A percentile compares a stretch with the other conserved stretches of the same genome.
Evolutionary conservation across 768 basidiomycete species (phyloP).

Genomic region (Tylopilus subfusipes): DNA sequence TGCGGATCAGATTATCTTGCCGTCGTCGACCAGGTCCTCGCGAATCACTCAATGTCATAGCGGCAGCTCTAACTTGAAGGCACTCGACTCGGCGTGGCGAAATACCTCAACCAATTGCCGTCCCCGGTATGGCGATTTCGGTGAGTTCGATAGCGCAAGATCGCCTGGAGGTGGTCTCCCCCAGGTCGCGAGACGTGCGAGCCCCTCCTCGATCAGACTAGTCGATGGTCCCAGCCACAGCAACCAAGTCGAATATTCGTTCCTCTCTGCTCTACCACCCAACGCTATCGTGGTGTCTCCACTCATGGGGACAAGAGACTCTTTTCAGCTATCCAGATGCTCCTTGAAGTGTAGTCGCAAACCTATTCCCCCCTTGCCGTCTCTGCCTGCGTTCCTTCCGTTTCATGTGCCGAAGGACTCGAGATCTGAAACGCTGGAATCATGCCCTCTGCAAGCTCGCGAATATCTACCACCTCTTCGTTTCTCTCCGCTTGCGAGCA

Average conservation of each 20-base stretch:
- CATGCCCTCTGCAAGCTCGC: not conserved
- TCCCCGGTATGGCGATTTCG: constrained; percentile 1
- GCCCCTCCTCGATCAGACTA: constrained; percentile 26
- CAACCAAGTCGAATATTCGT: constrained; percentile 19
- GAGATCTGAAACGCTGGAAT: not conserved
- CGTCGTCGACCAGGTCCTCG: not conserved
- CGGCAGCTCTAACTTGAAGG: not conserved
- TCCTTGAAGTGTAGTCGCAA: constrained; percentile 12
- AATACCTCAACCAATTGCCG: not conserved
- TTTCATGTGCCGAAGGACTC: not conserved
- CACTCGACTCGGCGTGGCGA: not conserved
- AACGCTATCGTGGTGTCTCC: constrained; percentile 17
- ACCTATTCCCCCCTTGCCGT: constrained; percentile 20
- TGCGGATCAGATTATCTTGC: not conserved
- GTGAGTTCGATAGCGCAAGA: not conserved
- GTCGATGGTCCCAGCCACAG: constrained; percentile 14
- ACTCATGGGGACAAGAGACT: constrained; percentile 25
- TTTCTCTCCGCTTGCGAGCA: constrained; percentile 20
- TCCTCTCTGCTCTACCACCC: constrained; percentile 25
- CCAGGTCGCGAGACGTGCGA: constrained; percentile 6
- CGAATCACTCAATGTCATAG: not conserved
- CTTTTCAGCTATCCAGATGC: constrained; percentile 25
- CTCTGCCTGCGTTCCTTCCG: constrained; percentile 17
- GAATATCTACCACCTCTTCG: constrained; percentile 16
- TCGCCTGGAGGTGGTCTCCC: not conserved